Conservation (phyloP, 1,284 basidiomycete genomes). For the Cutaneotrichosporon spelunceum region DNA sequence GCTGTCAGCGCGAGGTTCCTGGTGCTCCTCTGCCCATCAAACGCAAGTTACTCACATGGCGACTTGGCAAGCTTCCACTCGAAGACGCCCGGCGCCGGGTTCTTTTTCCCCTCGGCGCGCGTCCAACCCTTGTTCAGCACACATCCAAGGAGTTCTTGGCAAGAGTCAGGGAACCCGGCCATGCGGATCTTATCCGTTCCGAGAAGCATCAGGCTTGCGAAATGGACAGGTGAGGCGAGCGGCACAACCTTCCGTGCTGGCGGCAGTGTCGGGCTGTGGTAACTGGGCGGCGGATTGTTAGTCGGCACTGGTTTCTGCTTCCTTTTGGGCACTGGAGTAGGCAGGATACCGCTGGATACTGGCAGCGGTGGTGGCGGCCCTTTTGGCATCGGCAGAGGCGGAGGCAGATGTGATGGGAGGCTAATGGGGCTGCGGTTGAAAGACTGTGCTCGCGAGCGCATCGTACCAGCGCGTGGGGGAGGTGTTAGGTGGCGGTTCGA, state of each 20-base stretch:
- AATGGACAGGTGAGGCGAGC: neutral
- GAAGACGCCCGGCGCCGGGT: neutral
- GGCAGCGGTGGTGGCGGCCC: neutral
- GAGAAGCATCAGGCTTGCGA: neutral
- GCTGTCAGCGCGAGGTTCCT: neutral
- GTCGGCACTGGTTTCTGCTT: neutral
- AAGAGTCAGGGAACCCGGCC: neutral
- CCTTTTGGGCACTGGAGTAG: no score
- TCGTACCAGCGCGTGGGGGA: neutral
- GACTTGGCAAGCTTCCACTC: slow-evolving; percentile 5
- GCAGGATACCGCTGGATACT: no score
- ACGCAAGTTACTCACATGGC: slow-evolving; percentile 1
- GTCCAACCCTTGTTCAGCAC: neutral
- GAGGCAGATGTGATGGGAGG: neutral
- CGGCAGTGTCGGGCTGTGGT: neutral
- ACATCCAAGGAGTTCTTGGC: neutral
- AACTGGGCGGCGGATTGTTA: neutral
- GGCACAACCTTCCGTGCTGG: no score
- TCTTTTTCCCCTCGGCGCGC: neutral
- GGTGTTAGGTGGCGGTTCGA: neutral
- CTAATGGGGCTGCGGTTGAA: neutral
- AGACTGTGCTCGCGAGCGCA: neutral
- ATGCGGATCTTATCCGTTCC: neutral
- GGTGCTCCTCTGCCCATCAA: no score
- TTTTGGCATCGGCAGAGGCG: neutral